Evolutionary conservation across 306 rosid species (phyloP).

Genomic region (Mimosa pudica): DNA sequence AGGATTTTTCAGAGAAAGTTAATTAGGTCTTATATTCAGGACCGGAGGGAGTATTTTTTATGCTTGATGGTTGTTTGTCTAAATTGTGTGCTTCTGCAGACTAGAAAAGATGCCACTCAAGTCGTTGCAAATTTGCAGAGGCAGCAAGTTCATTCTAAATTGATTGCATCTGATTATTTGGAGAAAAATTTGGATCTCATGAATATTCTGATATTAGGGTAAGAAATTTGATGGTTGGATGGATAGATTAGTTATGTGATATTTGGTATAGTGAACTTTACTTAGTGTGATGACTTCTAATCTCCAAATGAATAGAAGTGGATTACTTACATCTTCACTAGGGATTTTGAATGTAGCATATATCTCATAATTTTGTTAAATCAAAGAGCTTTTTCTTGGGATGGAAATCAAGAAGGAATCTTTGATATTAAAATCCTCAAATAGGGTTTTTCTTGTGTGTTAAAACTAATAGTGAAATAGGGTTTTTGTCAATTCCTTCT

Average conservation of each 20-base stretch:
- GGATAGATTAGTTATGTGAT: conserved; percentile 18
- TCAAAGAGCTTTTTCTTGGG: not conserved
- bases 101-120: conserved; percentile 96
- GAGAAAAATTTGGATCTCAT: conserved; percentile 80
- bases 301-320: conserved; percentile 30
- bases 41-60: no score
- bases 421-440: not conserved
- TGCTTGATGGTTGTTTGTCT: conserved; percentile 28
- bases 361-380: not conserved
- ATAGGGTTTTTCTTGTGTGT: not conserved
- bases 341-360: not conserved
- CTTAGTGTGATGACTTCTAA: not conserved
- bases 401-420: not conserved
- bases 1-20: no score
- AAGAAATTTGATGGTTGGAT: conserved; percentile 33
- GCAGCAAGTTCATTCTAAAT: conserved; percentile 87
- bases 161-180: conserved; percentile 98
- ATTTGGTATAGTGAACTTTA: conserved; percentile 29
- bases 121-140: conserved; percentile 97
- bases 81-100: conserved; percentile 53
- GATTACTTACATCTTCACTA: not conserved
- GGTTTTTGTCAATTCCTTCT: no score
- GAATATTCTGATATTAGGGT: conserved; percentile 87
- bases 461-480: not conserved
- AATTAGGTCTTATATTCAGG: no score